Evolutionary conservation across 1,284 basidiomycete genomes (phyloP), one percentile per base, ranked within the genome.

Genomic region (Cutaneotrichosporon sp.): DNA sequence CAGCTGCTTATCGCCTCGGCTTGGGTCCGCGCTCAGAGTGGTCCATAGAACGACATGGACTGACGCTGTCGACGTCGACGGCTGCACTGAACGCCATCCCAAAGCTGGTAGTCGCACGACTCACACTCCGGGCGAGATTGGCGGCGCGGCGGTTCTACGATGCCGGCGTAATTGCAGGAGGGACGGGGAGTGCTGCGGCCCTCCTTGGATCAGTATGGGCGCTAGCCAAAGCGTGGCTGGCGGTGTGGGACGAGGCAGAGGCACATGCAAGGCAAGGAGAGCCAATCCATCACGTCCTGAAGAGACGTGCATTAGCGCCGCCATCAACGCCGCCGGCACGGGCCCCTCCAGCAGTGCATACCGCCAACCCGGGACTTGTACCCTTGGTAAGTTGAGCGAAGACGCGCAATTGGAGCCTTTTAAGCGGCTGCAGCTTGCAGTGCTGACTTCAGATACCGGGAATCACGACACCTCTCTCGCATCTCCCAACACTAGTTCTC

Each of bases 371-470:
- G 4, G 65, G 66, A 0, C 38, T 71, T 12, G 58, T 67, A 44
- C 69, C 67, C 17, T 34, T 70, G 44, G 69, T 70, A 20, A 44
- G 65, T 24, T 34, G 20, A 29, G 22, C 26, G 16, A 5, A 24
- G n/a, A 38, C n/a, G 17, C 26, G 14, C 19, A 19, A n/a, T n/a
- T n/a, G n/a, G n/a, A n/a, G n/a, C n/a, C n/a, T n/a, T n/a, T n/a
- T n/a, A n/a, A n/a, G n/a, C n/a, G n/a, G n/a, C n/a, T n/a, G n/a
- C n/a, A n/a, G n/a, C n/a, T n/a, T n/a, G n/a, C n/a, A n/a, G n/a
- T n/a, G n/a, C 39, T 48, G 14, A 39, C 22, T 10, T 8, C 49
- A 75, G 72, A 71, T 75, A 42, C 73, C 73, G 9, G 73, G 73
- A 5, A 39, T 75, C 20, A 75, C 71, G 1, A 56, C 68, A 6